Evolutionary conservation across 2,329 filamentous ascomycete genomes (phyloP), one percentile per base, ranked within the genome.

Genomic region (Ophiostoma australiae): DNA sequence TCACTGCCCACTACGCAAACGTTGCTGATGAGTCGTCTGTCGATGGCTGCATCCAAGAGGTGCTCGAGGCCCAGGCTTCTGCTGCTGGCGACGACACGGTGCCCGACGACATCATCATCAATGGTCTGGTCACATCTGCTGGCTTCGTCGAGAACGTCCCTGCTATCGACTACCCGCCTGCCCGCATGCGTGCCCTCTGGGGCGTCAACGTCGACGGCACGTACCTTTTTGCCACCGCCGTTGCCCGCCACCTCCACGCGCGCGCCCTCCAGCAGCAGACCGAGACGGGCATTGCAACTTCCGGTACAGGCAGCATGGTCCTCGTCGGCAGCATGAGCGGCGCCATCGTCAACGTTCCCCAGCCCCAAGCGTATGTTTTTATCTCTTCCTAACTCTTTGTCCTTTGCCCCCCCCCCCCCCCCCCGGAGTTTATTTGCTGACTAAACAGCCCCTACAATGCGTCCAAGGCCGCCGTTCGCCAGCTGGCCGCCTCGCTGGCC

Each of bases 261-360:
- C 88, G 92, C 13, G 65, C 67, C 31, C 65, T 31, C 4, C 31
- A 48, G 44, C 35, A 52, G 23, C 58, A 39, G 84, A 33, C 71
- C 31, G 27, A 52, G 77, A 89, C 94, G 78, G 83, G 86, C 5
- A 84, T 87, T 0, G 39, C 39, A 8, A 37, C 55, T n/a, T 33
- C 41, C 11, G 84, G 86, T 5, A 84, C 87, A 0, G 94, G 94
- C 63, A 95, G 91, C 82, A 94, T 98, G 79, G 92, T 97, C 76
- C 91, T 97, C 83, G 95, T 97, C 77, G 94, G 94, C 37, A 95
- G 91, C 85, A 98, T 98, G 94, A 94, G 91, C 69, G 94, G 94
- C 65, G 82, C 90, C 70, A 94, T 98, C 76, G 94, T 98, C 80
- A 98, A 98, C 77, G 91, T 97, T 10, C 94, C 94, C 20, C 94